Conservation (phyloP, 2,329 filamentous ascomycete genomes). For the Pseudomassariella vexata region DNA sequence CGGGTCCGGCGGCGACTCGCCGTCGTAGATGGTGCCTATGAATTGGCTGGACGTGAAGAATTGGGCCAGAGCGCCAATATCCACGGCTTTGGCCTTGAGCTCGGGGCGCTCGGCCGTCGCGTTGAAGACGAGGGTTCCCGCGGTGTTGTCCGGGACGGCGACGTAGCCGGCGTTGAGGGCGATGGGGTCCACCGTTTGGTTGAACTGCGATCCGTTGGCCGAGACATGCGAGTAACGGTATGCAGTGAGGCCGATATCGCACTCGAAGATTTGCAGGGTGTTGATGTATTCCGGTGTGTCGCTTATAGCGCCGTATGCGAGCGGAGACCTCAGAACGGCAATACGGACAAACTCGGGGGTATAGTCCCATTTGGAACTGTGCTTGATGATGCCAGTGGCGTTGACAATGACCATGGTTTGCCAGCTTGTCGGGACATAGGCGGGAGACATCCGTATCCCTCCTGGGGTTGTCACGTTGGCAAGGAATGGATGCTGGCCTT, state of each 20-base stretch:
- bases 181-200: not conserved
- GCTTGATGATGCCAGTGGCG: not conserved
- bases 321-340: conserved; percentile 4
- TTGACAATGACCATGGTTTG: conserved; percentile 8
- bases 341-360: conserved; percentile 7
- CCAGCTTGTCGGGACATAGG: conserved; percentile 3
- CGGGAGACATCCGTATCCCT: no score
- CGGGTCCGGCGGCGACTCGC: not conserved
- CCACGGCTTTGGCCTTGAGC: not conserved
- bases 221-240: conserved; percentile 9
- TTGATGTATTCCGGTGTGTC: no score
- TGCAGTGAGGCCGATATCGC: conserved; percentile 7
- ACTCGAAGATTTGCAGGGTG: conserved; percentile 8
- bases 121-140: conserved; percentile 1
- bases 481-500: no score
- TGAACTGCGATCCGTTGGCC: conserved; percentile 1
- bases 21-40: conserved; percentile 7
- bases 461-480: no score
- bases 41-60: conserved; percentile 8
- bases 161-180: not conserved
- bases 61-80: conserved; percentile 3
- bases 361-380: not conserved
- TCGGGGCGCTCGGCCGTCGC: not conserved
- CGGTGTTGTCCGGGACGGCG: not conserved
- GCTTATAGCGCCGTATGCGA: not conserved